phyloP scores from a whole-genome alignment of 148 eudicot genomes.

The Amaranthus palmeri region DNA sequence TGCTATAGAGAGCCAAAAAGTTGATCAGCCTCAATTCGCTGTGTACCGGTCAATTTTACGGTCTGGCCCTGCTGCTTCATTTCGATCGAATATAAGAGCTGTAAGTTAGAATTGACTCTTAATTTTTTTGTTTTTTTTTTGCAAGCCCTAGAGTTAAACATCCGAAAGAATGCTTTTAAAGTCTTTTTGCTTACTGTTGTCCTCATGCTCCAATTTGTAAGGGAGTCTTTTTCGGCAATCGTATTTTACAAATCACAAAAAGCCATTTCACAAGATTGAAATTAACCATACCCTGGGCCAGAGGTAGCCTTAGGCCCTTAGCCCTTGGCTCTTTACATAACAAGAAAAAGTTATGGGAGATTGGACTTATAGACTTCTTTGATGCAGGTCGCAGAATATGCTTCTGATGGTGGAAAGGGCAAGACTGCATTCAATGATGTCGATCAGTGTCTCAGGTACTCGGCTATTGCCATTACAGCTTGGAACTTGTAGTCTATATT shows the following conservation, averaged over 20 bases:
- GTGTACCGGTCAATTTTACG: slow-evolving; percentile 66
- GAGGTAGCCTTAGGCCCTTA: no score
- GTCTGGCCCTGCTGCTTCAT: slow-evolving; percentile 92
- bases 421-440: slow-evolving; percentile 65
- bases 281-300: no score
- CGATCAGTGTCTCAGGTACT: slow-evolving; percentile 81
- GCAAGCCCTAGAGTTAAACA: not conserved
- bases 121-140: not conserved
- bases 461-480: not conserved
- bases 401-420: slow-evolving; percentile 64
- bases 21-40: slow-evolving; percentile 70
- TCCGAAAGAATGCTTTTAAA: not conserved
- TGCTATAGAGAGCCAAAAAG: slow-evolving; percentile 65
- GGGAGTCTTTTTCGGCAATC: not conserved
- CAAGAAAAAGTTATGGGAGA: not conserved
- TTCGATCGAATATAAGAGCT: slow-evolving; percentile 86
- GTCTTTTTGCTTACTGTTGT: not conserved
- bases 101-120: slow-evolving; percentile 44
- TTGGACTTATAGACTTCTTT: slow-evolving; percentile 13
- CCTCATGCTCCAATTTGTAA: not conserved
- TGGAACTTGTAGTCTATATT: not conserved
- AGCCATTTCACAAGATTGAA: no score
- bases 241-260: not conserved
- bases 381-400: slow-evolving; percentile 90
- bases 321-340: not conserved